Evolutionary conservation across 352 stramenopile species (phyloP), one percentile per base, ranked within the genome.

Genomic region (Phytophthora syringae): DNA sequence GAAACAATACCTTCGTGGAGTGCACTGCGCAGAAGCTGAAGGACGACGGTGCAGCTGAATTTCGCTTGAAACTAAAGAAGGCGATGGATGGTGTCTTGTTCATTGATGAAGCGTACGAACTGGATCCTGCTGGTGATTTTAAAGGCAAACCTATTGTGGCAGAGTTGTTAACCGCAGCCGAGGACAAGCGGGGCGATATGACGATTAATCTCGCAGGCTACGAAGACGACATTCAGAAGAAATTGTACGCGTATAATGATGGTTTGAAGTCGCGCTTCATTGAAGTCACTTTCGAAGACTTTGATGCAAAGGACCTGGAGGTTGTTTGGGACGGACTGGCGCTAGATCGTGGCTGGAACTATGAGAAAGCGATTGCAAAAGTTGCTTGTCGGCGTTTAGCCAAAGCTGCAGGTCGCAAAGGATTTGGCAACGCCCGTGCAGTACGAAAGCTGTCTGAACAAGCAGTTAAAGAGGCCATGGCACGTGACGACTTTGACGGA

Each of bases 181-280:
- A 98, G 63, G 89, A 97, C 60, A 72, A 91, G 34, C 86, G 90
- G 15, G 90, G 88, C 18, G 75, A 88, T 16, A 34, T 98, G 2
- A 94, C 91, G 9, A 86, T 98, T 37, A 97, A 98, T 50, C 67
- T 98, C 22, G 91, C 93, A 28, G 93, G 93, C 13, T 98, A 98
- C 66, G 79, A 97, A 72, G 89, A 98, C 45, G 90, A 98, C 40
- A 96, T 98, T 40, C 75, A 98, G 53, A 83, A 97, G 34, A 97
- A 97, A 44, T 65, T 98, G 40, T 98, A 98, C 70, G 77, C 88
- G 15, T 95, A 93, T 64, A 98, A 98, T 58, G 77, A 91, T 53
- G 94, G 94, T 9, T 71, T 98, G 1, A 67, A 64, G 6, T 97
- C 82, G 47, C 82, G 94, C 6, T 98, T 98, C 55, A 73, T 65